These are phyloP conservation scores for Irpex sp. DNA, from an alignment of 1,284 basidiomycete species.

Conservation along the genomic window DNA sequence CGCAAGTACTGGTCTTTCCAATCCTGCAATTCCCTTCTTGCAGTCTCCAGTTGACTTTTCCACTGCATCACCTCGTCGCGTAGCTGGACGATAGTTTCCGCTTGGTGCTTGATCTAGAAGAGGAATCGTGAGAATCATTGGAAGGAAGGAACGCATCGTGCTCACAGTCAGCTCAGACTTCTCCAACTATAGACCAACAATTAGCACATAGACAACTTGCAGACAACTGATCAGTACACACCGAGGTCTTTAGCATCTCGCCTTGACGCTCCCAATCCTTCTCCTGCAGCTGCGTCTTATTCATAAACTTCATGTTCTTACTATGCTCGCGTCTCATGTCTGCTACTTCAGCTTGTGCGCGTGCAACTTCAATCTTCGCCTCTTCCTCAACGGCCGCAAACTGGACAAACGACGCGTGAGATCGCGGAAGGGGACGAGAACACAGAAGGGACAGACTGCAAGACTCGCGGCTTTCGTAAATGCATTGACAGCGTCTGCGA, in stretches of 20 bases:
- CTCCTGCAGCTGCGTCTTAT: slow-evolving; percentile 40
- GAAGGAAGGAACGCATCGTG: neutral
- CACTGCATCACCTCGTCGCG: slow-evolving; percentile 62
- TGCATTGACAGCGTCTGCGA: slow-evolving; percentile 25
- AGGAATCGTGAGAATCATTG: neutral
- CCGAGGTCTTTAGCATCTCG: slow-evolving; percentile 46
- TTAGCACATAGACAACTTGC: neutral
- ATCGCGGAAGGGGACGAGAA: neutral
- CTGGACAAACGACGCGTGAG: slow-evolving; percentile 12
- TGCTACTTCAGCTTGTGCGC: slow-evolving; percentile 40
- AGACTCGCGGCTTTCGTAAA: slow-evolving; percentile 25
- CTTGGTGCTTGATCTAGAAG: slow-evolving; percentile 50
- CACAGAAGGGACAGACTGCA: slow-evolving; percentile 19
- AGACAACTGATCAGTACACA: slow-evolving; percentile 30
- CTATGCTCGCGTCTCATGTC: slow-evolving; percentile 52
- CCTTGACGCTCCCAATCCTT: slow-evolving; percentile 49
- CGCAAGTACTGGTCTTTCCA: slow-evolving; percentile 73
- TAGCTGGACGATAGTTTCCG: slow-evolving; percentile 56
- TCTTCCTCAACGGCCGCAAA: slow-evolving; percentile 25
- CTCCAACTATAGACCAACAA: slow-evolving; percentile 36
- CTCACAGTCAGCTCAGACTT: slow-evolving; percentile 57
- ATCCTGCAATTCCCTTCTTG: slow-evolving; percentile 43
- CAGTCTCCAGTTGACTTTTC: slow-evolving; percentile 64
- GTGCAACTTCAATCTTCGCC: slow-evolving; percentile 31
- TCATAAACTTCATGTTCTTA: slow-evolving; percentile 45